Evolutionary conservation across 768 basidiomycete species (phyloP).

Genomic region (Russula griseocarnosa): DNA sequence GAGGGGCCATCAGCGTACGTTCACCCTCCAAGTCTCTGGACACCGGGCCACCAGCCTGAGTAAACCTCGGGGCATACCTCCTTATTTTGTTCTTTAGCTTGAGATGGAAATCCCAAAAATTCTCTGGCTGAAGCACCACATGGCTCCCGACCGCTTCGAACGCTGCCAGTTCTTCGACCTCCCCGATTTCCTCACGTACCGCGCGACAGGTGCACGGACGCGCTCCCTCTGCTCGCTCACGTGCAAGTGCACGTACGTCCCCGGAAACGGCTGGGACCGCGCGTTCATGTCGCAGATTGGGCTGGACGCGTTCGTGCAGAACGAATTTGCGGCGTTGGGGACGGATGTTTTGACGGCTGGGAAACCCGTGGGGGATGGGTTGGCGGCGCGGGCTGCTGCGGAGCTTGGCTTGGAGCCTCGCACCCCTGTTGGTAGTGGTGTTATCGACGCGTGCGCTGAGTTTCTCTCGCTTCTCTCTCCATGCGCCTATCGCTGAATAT

Average conservation of each 20-base stretch:
- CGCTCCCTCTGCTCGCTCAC: constrained; percentile 91
- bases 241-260: constrained; percentile 94
- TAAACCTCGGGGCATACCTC: not conserved
- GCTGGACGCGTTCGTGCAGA: constrained; percentile 61
- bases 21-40: not conserved
- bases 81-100: constrained; percentile 50
- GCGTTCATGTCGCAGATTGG: constrained; percentile 88
- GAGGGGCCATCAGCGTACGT: constrained; percentile 88
- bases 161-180: constrained; percentile 84
- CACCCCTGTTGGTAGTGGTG: constrained; percentile 87
- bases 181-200: constrained; percentile 95
- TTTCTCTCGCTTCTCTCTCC: not conserved
- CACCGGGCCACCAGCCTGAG: too few species aligned
- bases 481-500: constrained; percentile 8
- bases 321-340: constrained; percentile 68
- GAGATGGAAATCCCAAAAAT: constrained; percentile 99
- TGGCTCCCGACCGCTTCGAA: constrained; percentile 66
- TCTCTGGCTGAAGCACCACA: constrained; percentile 91
- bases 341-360: constrained; percentile 72
- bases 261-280: constrained; percentile 81
- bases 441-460: constrained; percentile 83
- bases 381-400: constrained; percentile 71
- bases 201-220: constrained; percentile 64
- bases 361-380: constrained; percentile 78
- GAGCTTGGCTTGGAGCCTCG: constrained; percentile 84